These are phyloP conservation scores for Teunomyces cretensis DNA, from an alignment of 805 yeast species.

Conservation along the genomic window DNA sequence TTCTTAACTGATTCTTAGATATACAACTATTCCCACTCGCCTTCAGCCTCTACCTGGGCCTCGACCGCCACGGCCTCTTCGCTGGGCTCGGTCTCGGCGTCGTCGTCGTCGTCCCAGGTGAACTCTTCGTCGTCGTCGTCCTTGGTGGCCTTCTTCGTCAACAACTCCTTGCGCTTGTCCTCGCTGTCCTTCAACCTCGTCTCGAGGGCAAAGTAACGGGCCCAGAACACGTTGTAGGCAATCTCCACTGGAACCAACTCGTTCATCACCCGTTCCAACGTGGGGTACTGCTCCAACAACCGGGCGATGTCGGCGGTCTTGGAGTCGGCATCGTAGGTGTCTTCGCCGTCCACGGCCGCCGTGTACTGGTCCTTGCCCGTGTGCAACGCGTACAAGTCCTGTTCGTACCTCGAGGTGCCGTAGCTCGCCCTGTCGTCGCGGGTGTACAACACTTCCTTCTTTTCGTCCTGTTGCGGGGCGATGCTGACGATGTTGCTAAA, in stretches of 20 bases:
- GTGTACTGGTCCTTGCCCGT: conserved; percentile 26
- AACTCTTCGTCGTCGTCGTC: conserved; percentile 47
- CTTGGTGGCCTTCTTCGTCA: conserved; percentile 35
- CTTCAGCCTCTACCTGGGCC: too few relatives aligned
- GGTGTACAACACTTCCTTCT: conserved; percentile 19
- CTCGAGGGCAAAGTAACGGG: conserved; percentile 58
- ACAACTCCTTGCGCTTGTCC: conserved; percentile 59
- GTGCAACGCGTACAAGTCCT: conserved; percentile 40
- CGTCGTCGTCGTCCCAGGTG: conserved; percentile 53
- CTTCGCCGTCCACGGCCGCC: conserved; percentile 14
- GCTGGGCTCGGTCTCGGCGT: conserved; percentile 28
- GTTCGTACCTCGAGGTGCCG: conserved; percentile 40
- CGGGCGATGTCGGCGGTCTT: conserved; percentile 52
- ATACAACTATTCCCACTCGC: too few relatives aligned
- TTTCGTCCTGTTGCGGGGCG: conserved; percentile 1
- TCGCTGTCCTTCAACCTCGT: conserved; percentile 60
- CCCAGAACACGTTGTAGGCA: conserved; percentile 70
- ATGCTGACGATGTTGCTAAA: conserved; percentile 41
- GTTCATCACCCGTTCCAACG: conserved; percentile 56
- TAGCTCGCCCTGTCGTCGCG: conserved; percentile 21
- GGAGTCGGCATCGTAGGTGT: conserved; percentile 42
- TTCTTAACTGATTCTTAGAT: too few relatives aligned
- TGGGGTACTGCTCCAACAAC: conserved; percentile 48
- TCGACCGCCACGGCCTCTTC: not conserved
- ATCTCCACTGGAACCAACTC: conserved; percentile 65